phyloP scores from a whole-genome alignment of 164 flowering plant species.

The Platanus orientalis region DNA sequence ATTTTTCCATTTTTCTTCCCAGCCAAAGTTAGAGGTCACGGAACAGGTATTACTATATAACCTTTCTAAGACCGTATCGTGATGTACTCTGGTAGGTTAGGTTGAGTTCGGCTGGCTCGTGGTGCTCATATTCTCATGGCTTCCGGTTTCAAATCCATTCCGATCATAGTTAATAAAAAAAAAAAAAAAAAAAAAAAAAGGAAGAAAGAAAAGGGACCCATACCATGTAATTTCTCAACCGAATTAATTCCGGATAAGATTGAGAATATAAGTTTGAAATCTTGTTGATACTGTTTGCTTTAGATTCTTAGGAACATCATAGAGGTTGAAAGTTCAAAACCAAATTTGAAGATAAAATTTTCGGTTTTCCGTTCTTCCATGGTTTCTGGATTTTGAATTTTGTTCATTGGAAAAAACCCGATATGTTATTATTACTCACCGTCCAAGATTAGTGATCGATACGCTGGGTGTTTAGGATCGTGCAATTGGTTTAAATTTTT shows the following conservation, averaged over 20 bases:
- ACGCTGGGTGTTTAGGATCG: neutral
- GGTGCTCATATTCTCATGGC: slow-evolving; percentile 33
- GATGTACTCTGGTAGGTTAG: too few species aligned
- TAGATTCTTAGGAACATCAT: neutral
- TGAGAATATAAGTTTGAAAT: neutral
- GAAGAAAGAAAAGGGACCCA: too few species aligned
- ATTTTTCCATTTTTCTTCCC: too few species aligned
- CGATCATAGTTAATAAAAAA: slow-evolving; percentile 47
- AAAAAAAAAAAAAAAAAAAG: too few species aligned
- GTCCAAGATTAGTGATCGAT: neutral
- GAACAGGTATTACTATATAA: too few species aligned
- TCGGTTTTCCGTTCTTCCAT: neutral
- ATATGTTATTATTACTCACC: neutral
- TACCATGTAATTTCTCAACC: neutral
- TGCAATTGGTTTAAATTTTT: neutral
- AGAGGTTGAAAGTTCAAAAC: too few species aligned
- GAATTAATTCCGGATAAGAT: too few species aligned
- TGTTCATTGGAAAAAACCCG: neutral
- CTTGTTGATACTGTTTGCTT: neutral
- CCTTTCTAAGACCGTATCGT: too few species aligned
- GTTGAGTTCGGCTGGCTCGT: too few species aligned
- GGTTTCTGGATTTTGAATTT: neutral
- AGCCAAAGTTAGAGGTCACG: too few species aligned
- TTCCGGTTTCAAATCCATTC: slow-evolving; percentile 56
- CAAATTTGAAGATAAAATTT: too few species aligned